Percentiles rank a stretch among this genome's conserved stretches.
Evolutionary conservation across 768 basidiomycete genomes (phyloP).

Genomic region (Suillus bovinus): DNA sequence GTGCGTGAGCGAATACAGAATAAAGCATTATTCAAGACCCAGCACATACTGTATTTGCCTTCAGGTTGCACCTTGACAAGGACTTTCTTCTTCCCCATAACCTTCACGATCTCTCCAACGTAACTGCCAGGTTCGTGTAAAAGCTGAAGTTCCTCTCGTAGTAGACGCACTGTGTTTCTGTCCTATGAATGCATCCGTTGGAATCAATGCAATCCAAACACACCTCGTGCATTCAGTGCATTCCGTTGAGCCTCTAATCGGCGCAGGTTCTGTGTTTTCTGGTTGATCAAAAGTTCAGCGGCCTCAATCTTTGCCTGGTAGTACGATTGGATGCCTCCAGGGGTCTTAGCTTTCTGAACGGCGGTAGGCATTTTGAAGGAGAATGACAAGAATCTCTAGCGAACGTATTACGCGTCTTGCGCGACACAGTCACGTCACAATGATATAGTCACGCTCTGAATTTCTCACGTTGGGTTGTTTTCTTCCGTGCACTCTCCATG

Average conservation of each 20-base stretch:
- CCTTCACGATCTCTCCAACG: slow-evolving; percentile 96
- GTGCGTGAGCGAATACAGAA: neutral
- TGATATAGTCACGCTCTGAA: neutral
- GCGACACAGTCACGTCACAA: neutral
- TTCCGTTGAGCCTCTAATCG: slow-evolving; percentile 97
- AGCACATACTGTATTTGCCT: slow-evolving; percentile 92
- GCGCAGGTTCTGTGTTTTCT: slow-evolving; percentile 94
- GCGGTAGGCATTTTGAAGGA: slow-evolving; percentile 39
- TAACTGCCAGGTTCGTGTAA: slow-evolving; percentile 96
- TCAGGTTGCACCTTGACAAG: slow-evolving; percentile 98
- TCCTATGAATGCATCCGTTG: slow-evolving; percentile 7
- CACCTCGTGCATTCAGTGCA: slow-evolving; percentile 93
- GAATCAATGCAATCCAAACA: slow-evolving; percentile 17
- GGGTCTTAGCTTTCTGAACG: slow-evolving; percentile 37
- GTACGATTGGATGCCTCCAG: slow-evolving; percentile 82
- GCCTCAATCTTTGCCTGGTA: slow-evolving; percentile 96
- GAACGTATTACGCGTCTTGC: slow-evolving; percentile 8
- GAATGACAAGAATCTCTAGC: neutral
- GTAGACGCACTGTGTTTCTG: slow-evolving; percentile 64
- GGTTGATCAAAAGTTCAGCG: slow-evolving; percentile 90
- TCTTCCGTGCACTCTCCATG: neutral
- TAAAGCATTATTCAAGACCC: neutral
- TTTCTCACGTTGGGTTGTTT: neutral
- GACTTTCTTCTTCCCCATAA: slow-evolving; percentile 99
- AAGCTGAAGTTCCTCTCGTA: slow-evolving; percentile 90